Evolutionary conservation across 2,329 filamentous ascomycete genomes (phyloP), one percentile per base, ranked within the genome.

Genomic region (Fusarium scirpi): DNA sequence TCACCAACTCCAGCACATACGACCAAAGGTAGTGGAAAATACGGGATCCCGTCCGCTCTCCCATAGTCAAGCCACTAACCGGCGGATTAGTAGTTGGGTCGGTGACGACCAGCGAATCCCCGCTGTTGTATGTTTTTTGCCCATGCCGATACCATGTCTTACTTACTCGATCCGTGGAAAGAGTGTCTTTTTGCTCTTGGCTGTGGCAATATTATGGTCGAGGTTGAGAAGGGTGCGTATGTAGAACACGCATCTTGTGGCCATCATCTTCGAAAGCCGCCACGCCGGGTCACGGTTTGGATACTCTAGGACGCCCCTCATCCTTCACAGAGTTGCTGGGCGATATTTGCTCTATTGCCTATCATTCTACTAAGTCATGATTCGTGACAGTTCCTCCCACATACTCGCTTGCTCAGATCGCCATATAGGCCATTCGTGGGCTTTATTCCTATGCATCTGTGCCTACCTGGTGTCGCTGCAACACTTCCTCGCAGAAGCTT

Each of bases 41-140:
- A 70, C 67, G 67, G 67, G 67, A 70, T 70, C 67, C 62, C 67
- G 67, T 70, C 67, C 54, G 65, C 67, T 69, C 61, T 69, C 67
- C 67, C 55, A 58, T 66, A 66, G 65, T 62, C 58, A 69, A 69
- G 44, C 61, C 66, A 60, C 54, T 69, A 59, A 69, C 49, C 64
- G 65, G 64, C 58, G 65, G 64, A 68, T 60, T 69, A 65, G 60
- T 69, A 69, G 66, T 69, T 69, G 65, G 66, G 60, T 69, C 65
- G 66, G 65, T 69, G 66, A 69, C 38, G 66, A 65, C 65, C 60
- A 69, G 66, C 66, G 65, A 69, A 69, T 69, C 62, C 67, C 66
- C 62, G 58, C 67, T 71, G 67, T 71, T 71, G 67, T 70, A 70
- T 70, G 67, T 70, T 48, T 46, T 64, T 66, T 67, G 32, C 24